Conservation (phyloP, 306 rosid species). For the Aeschynomene evenia region DNA sequence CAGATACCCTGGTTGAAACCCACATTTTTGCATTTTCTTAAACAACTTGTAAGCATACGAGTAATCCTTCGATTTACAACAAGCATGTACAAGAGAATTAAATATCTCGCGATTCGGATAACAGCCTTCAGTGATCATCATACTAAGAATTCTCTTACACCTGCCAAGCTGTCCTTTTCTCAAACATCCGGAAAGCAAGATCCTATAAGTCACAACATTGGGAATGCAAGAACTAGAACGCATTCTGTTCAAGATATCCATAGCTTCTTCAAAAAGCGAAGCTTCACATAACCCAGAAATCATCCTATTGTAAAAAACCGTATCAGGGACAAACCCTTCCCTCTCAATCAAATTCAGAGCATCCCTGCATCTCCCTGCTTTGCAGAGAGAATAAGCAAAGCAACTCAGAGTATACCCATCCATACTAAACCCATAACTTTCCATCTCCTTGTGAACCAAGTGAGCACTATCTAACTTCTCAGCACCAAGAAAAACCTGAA, state of each 20-base stretch:
- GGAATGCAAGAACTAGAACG: conserved; percentile 75
- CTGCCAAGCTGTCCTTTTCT: conserved; percentile 68
- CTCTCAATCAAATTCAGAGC: conserved; percentile 58
- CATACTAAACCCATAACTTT: conserved; percentile 56
- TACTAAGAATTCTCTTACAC: conserved; percentile 80
- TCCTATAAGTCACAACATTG: conserved; percentile 62
- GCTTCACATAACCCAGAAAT: conserved; percentile 78
- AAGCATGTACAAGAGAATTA: conserved; percentile 77
- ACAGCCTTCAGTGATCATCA: conserved; percentile 87
- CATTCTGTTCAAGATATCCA: conserved; percentile 68
- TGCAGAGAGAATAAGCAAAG: conserved; percentile 65
- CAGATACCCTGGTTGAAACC: conserved; percentile 70
- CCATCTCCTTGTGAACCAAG: conserved; percentile 78
- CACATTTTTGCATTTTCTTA: conserved; percentile 62
- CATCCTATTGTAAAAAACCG: conserved; percentile 70
- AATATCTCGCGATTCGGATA: conserved; percentile 69
- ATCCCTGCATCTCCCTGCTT: conserved; percentile 60
- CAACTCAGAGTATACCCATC: conserved; percentile 61
- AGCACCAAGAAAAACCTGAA: conserved; percentile 73
- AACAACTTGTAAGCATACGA: conserved; percentile 74
- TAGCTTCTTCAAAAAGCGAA: conserved; percentile 79
- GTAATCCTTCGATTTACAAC: conserved; percentile 63
- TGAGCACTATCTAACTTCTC: conserved; percentile 65
- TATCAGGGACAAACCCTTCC: conserved; percentile 59
- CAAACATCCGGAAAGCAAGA: conserved; percentile 73